Evolutionary conservation across 2,329 filamentous ascomycete genomes (phyloP).

Genomic region (Thelonectria rubi): DNA sequence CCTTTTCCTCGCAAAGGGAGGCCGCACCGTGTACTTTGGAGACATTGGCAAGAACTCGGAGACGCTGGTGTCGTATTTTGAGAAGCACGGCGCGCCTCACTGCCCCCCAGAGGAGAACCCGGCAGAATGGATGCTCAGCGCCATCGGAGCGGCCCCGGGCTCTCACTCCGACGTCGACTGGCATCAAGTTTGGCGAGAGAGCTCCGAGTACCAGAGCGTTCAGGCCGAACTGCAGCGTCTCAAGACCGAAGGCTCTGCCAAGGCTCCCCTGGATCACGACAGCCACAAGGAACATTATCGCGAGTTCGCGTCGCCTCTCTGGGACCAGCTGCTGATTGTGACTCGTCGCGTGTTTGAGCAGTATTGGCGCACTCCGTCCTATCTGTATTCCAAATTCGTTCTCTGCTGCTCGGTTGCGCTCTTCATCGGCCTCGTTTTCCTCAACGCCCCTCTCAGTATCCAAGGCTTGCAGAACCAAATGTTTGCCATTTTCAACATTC

Average conservation of each 20-base stretch:
- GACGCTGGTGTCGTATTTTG: constrained; percentile 35
- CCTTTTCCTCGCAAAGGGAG: constrained; percentile 53
- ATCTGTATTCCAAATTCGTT: constrained; percentile 83
- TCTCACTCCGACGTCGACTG: constrained; percentile 37
- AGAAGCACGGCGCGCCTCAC: constrained; percentile 29
- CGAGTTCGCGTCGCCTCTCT: constrained; percentile 84
- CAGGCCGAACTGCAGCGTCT: constrained; percentile 64
- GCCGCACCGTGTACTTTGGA: constrained; percentile 40
- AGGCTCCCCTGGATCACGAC: constrained; percentile 39
- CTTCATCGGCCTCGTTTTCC: constrained; percentile 86
- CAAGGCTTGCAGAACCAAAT: constrained; percentile 89
- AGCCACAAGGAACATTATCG: constrained; percentile 60
- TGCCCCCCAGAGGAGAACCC: constrained; percentile 39
- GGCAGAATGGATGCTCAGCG: constrained; percentile 42
- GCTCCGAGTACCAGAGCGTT: constrained; percentile 58
- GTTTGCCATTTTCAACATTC: constrained; percentile 85
- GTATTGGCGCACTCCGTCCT: constrained; percentile 89
- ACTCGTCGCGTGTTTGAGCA: constrained; percentile 83
- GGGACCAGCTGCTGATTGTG: constrained; percentile 71
- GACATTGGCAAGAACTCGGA: constrained; percentile 41
- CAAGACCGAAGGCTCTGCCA: constrained; percentile 59
- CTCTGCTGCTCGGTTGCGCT: constrained; percentile 73
- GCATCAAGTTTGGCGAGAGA: constrained; percentile 47
- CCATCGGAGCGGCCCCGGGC: constrained; percentile 39
- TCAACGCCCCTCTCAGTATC: constrained; percentile 72